Percentiles rank a stretch among this genome's conserved stretches.
Conservation (phyloP, 2,329 filamentous ascomycete species). For the Aspergillus pseudotamarii region DNA sequence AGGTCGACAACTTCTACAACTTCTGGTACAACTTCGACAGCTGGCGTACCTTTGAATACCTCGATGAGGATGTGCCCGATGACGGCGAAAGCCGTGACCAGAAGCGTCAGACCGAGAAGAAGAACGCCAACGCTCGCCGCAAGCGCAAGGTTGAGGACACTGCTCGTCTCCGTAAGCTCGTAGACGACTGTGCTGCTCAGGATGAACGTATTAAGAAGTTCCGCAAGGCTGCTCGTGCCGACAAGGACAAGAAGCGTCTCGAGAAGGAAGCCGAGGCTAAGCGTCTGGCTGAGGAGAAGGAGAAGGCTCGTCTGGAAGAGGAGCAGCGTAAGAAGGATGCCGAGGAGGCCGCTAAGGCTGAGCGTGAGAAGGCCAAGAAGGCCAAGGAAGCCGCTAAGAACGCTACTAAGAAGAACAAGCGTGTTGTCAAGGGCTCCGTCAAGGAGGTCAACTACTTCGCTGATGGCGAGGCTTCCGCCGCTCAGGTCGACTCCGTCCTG, state of each 20-base stretch:
- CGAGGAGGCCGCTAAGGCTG: constrained; percentile 81
- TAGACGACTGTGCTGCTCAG: constrained; percentile 80
- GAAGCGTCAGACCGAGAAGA: constrained; percentile 96
- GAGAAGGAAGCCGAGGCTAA: constrained; percentile 93
- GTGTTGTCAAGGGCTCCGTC: constrained; percentile 86
- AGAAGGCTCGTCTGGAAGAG: constrained; percentile 80
- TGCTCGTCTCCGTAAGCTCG: constrained; percentile 80
- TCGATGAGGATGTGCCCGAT: constrained; percentile 97
- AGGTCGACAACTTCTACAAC: constrained; percentile 97
- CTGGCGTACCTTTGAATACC: constrained; percentile 97
- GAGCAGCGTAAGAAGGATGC: constrained; percentile 78
- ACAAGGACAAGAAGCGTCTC: constrained; percentile 92
- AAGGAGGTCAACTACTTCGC: constrained; percentile 99
- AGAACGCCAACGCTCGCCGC: constrained; percentile 95
- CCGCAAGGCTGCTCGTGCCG: constrained; percentile 84
- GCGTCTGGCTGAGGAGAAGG: constrained; percentile 81
- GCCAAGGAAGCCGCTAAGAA: constrained; percentile 98
- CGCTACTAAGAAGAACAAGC: constrained; percentile 99
- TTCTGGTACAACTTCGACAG: constrained; percentile 99
- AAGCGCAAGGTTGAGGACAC: constrained; percentile 99
- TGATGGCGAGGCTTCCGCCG: constrained; percentile 69
- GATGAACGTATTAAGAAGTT: constrained; percentile 99
- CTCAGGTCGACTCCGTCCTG: constrained; percentile 79
- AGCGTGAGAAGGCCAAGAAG: constrained; percentile 87
- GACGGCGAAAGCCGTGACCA: constrained; percentile 99